These are phyloP conservation scores for Yamadazyma diospyri DNA, from an alignment of 1,139 yeast species.

Conservation along the genomic window DNA sequence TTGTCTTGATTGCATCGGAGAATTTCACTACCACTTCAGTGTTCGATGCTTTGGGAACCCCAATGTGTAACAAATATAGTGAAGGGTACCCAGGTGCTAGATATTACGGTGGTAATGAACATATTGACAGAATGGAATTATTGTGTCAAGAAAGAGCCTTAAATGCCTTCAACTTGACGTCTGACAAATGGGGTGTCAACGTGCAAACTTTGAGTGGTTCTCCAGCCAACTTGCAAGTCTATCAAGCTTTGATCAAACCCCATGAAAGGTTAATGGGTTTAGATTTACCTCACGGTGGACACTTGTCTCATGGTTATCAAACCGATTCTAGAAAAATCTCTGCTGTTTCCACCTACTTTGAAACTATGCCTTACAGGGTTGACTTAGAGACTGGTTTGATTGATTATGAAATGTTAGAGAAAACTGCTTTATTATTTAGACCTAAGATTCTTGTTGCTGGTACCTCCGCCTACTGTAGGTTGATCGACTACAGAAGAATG, in stretches of 20 bases:
- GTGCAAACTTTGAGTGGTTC: slow-evolving; percentile 96
- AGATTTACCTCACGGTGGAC: slow-evolving; percentile 98
- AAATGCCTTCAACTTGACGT: slow-evolving; percentile 73
- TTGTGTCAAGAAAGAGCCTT: slow-evolving; percentile 93
- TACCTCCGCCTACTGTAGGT: slow-evolving; percentile 94
- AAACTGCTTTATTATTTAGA: slow-evolving; percentile 84
- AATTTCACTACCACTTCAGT: slow-evolving; percentile 96
- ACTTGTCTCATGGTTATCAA: slow-evolving; percentile 96
- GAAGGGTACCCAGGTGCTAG: slow-evolving; percentile 90
- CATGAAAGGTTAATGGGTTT: slow-evolving; percentile 97
- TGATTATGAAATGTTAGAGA: slow-evolving; percentile 91
- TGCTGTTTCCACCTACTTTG: slow-evolving; percentile 93
- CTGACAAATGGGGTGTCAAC: slow-evolving; percentile 95
- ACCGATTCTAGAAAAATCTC: slow-evolving; percentile 94
- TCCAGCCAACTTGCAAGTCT: slow-evolving; percentile 95
- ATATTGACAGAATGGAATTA: slow-evolving; percentile 88
- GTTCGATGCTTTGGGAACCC: slow-evolving; percentile 94
- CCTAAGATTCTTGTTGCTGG: slow-evolving; percentile 97
- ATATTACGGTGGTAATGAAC: slow-evolving; percentile 89
- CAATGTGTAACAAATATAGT: slow-evolving; percentile 88
- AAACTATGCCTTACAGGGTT: slow-evolving; percentile 97
- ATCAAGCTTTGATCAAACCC: slow-evolving; percentile 91
- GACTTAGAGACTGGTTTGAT: slow-evolving; percentile 87
- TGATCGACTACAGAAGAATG: slow-evolving; percentile 94
- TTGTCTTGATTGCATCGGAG: slow-evolving; percentile 93